Evolutionary conservation across 2,329 filamentous ascomycete genomes (phyloP), one percentile per base, ranked within the genome.

Genomic region (Lachnellula cervina): DNA sequence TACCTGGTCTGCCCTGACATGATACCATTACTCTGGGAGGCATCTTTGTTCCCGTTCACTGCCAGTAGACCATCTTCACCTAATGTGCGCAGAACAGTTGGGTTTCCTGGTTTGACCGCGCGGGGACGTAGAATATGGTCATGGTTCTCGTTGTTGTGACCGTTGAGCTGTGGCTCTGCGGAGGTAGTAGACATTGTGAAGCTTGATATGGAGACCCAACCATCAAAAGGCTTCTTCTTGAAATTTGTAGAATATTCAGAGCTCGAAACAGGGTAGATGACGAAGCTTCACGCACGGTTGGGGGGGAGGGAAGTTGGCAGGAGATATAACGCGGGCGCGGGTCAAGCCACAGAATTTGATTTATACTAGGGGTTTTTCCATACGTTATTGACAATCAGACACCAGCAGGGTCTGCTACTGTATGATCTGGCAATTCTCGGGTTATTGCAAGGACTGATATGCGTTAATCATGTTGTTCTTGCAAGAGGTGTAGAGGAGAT

Each of bases 101-200:
- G 63, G 47, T 69, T 67, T 9, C 52, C 48, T 5, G 64, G 57
- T 38, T 67, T 66, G 16, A 64, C 46, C 35, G 65, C 61, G 50
- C 68, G 61, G 48, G 65, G 64, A 45, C 68, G 65, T 17, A 69
- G 61, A n/a, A 68, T 67, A 58, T 68, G 58, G 32, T 68, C 63
- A 63, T 69, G 64, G 42, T 59, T 42, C 5, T 46, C 43, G 16
- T 62, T 47, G 16, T 60, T 60, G 56, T 67, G 59, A 4, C 58
- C 64, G 47, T 66, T 67, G 6, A 56, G 37, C 21, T 61, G 56
- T 4, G 65, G 38, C 35, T 68, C 64, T 51, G 66, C 49, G 32
- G 66, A 66, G 14, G 66, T 64, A 49, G 68, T 64, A 46, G 68
- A 68, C 66, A 69, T 69, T 8, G 43, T 61, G 56, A 16, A 53